phyloP scores from a whole-genome alignment of 2,329 filamentous ascomycete genomes.

The Fusarium paranaense region DNA sequence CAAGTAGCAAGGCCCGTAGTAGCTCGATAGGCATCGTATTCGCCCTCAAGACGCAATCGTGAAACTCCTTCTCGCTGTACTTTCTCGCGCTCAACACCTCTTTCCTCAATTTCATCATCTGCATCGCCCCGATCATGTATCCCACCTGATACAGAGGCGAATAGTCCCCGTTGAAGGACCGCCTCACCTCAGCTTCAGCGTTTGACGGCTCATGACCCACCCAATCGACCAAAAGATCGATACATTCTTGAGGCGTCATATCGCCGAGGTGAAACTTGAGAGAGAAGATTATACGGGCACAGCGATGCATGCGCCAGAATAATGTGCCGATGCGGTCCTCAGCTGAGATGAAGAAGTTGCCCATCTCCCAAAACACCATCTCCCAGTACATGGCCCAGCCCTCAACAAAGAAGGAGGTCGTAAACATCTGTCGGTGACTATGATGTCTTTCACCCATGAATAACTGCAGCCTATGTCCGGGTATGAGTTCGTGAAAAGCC shows the following conservation, averaged over 20 bases:
- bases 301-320: constrained; percentile 73
- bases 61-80: constrained; percentile 65
- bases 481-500: constrained; percentile 72
- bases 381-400: constrained; percentile 74
- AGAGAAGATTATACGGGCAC: constrained; percentile 69
- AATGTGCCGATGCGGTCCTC: constrained; percentile 68
- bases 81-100: constrained; percentile 56
- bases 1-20: constrained; percentile 60
- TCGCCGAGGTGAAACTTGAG: constrained; percentile 68
- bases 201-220: constrained; percentile 70
- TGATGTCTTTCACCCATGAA: constrained; percentile 60
- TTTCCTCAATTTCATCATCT: constrained; percentile 62
- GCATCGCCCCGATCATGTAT: constrained; percentile 70
- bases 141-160: constrained; percentile 69
- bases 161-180: constrained; percentile 68
- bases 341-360: constrained; percentile 61
- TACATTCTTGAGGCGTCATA: constrained; percentile 64
- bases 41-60: constrained; percentile 63
- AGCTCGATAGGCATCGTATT: constrained; percentile 68
- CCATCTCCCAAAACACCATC: constrained; percentile 66
- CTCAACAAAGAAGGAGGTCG: constrained; percentile 69
- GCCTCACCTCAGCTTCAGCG: constrained; percentile 69
- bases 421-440: constrained; percentile 64
- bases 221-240: constrained; percentile 66
- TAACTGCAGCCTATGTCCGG: constrained; percentile 67